Percentiles rank a stretch among this genome's conserved stretches.
Evolutionary conservation across 2,329 filamentous ascomycete genomes (phyloP).

Genomic region (Xylariaceae sp.): DNA sequence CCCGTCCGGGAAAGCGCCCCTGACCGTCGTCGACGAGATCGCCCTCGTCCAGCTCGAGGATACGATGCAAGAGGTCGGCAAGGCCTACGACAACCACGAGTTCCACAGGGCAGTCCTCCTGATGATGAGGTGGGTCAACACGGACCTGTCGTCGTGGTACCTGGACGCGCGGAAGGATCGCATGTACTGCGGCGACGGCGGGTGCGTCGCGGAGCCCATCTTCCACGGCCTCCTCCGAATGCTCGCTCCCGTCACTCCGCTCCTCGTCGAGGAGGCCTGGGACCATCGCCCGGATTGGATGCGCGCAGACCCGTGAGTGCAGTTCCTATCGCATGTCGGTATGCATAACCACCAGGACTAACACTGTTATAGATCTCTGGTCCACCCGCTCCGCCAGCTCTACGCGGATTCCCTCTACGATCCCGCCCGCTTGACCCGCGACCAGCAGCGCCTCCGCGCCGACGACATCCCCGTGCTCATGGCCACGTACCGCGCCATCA

Average conservation of each 20-base stretch:
- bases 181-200: conserved; percentile 72
- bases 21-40: conserved; percentile 62
- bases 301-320: conserved; percentile 37
- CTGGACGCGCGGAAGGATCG: conserved; percentile 88
- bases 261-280: conserved; percentile 86
- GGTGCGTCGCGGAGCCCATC: conserved; percentile 57
- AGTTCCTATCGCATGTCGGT: not conserved
- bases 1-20: conserved; percentile 41
- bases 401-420: conserved; percentile 38
- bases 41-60: conserved; percentile 67
- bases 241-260: conserved; percentile 71
- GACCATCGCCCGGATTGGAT: conserved; percentile 63
- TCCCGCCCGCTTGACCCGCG: conserved; percentile 28
- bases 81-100: conserved; percentile 63
- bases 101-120: conserved; percentile 70
- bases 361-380: conserved; percentile 15
- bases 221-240: conserved; percentile 68
- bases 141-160: conserved; percentile 86
- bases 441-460: conserved; percentile 30
- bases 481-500: conserved; percentile 58
- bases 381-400: conserved; percentile 39
- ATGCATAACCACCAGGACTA: conserved; percentile 1
- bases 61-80: conserved; percentile 56
- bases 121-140: conserved; percentile 74
- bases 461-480: conserved; percentile 41